phyloP scores from a whole-genome alignment of 2,329 filamentous ascomycete species.

The Apiospora pterosperma region DNA sequence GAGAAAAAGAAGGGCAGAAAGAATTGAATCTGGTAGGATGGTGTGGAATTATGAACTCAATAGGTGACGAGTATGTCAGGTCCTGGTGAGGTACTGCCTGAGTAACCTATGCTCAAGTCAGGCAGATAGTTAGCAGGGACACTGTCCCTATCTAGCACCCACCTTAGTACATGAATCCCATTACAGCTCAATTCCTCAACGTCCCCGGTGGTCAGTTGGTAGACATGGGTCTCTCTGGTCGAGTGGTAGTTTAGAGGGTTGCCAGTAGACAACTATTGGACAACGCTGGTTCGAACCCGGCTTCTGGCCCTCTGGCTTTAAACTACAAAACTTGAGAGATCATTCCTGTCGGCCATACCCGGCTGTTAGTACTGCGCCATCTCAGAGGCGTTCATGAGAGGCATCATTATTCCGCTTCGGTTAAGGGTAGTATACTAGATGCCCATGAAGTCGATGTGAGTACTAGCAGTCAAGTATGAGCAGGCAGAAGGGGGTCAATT shows the following conservation, averaged over 20 bases:
- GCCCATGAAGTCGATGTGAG: not conserved
- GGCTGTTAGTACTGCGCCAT: not conserved
- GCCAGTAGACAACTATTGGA: too few species aligned
- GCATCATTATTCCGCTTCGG: not conserved
- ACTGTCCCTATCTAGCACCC: not conserved
- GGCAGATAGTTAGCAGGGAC: not conserved
- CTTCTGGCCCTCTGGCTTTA: not conserved
- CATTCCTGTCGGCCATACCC: not conserved
- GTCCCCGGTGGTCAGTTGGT: not conserved
- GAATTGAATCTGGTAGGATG: too few species aligned
- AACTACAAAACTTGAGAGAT: not conserved
- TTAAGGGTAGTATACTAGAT: not conserved
- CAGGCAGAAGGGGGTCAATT: not conserved
- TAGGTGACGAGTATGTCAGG: too few species aligned
- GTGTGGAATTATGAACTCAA: too few species aligned
- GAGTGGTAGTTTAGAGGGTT: not conserved
- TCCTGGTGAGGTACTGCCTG: too few species aligned
- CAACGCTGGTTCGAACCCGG: not conserved
- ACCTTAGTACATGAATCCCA: not conserved
- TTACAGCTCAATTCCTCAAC: not conserved
- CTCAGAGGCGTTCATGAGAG: not conserved
- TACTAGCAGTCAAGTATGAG: not conserved
- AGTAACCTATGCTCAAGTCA: not conserved
- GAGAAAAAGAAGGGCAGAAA: too few species aligned
- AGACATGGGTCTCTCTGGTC: not conserved